Evolutionary conservation across 1,284 basidiomycete species (phyloP).

Genomic region (Somion occarium): DNA sequence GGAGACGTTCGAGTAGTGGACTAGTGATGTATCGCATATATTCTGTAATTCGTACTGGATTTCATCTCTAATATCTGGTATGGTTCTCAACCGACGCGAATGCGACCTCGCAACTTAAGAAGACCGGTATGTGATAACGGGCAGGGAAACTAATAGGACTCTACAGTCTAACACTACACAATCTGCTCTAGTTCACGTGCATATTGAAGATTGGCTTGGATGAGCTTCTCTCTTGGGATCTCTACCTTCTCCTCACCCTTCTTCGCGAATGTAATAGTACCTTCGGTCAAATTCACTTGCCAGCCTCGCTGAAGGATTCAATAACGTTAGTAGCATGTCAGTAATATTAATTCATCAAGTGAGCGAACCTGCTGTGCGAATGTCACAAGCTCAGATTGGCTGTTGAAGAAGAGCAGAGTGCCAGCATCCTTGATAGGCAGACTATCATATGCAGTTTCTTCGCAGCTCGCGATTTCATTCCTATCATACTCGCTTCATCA

Average conservation of each 20-base stretch:
- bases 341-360: not conserved
- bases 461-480: slow-evolving; percentile 92
- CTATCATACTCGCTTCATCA: slow-evolving; percentile 33
- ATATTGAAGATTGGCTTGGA: slow-evolving; percentile 69
- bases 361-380: slow-evolving; percentile 71
- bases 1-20: slow-evolving; percentile 81
- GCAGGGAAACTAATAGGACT: too few species aligned
- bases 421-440: slow-evolving; percentile 86
- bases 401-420: slow-evolving; percentile 84
- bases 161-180: too few species aligned
- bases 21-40: slow-evolving; percentile 6
- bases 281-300: slow-evolving; percentile 62
- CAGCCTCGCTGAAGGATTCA: slow-evolving; percentile 69
- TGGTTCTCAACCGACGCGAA: too few species aligned
- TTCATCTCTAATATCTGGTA: slow-evolving; percentile 7
- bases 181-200: slow-evolving; percentile 87
- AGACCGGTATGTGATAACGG: too few species aligned
- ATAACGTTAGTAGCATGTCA: slow-evolving; percentile 8
- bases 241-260: slow-evolving; percentile 76
- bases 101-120: too few species aligned
- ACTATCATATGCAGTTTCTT: slow-evolving; percentile 86
- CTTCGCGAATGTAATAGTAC: slow-evolving; percentile 58
- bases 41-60: slow-evolving; percentile 18
- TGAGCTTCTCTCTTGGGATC: slow-evolving; percentile 79
- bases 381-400: slow-evolving; percentile 65